Evolutionary conservation across 1,139 yeast species (phyloP).

Genomic region (Candida glucosophila): DNA sequence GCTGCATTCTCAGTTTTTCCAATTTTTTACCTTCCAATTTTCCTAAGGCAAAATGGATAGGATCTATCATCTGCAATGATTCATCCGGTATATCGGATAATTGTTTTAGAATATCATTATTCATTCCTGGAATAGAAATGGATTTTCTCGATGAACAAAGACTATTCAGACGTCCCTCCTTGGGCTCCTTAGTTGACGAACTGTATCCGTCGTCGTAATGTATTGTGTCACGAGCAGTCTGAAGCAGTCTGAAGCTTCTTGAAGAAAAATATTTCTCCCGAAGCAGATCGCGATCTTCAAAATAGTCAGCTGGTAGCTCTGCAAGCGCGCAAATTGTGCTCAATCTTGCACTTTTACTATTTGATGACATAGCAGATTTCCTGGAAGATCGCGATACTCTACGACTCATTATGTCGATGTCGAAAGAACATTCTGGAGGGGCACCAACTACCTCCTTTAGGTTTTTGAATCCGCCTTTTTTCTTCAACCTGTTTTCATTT

Average conservation of each 20-base stretch:
- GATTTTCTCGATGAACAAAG: constrained; percentile 26
- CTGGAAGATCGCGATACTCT: constrained; percentile 36
- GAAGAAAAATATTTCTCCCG: constrained; percentile 26
- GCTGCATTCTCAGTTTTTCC: constrained; percentile 11
- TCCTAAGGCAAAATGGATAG: constrained; percentile 64
- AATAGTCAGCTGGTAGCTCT: constrained; percentile 31
- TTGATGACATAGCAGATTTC: constrained; percentile 47
- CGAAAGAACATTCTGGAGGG: constrained; percentile 28
- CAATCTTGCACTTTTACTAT: constrained; percentile 24
- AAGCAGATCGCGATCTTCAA: constrained; percentile 11
- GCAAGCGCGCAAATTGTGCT: constrained; percentile 35
- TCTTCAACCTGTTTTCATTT: constrained; percentile 17
- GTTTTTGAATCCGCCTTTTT: constrained; percentile 30
- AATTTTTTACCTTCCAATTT: constrained; percentile 64
- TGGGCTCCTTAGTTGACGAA: constrained; percentile 47
- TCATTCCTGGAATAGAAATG: constrained; percentile 53
- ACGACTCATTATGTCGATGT: constrained; percentile 14
- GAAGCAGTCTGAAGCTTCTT: constrained; percentile 28
- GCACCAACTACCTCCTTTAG: constrained; percentile 17
- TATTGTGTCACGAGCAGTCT: background rate
- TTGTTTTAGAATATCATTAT: constrained; percentile 55
- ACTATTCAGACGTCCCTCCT: constrained; percentile 4
- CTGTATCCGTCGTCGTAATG: background rate
- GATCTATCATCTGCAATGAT: constrained; percentile 46
- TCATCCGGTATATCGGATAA: constrained; percentile 80